Evolutionary conservation across 352 stramenopile species (phyloP).

Genomic region (Phytophthora cajani): DNA sequence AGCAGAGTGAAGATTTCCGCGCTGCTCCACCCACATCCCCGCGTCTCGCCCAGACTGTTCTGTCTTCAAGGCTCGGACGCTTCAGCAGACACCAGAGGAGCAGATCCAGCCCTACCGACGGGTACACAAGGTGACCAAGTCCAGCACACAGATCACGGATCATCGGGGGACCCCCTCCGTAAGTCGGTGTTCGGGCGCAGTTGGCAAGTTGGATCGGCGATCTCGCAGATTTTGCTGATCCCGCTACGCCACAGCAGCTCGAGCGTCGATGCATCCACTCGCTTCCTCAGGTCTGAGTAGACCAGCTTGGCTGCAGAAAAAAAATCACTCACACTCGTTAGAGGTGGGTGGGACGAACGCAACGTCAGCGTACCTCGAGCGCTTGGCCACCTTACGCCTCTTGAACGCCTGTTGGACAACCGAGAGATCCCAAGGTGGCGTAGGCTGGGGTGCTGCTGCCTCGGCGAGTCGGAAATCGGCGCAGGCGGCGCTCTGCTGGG

Average conservation of each 20-base stretch:
- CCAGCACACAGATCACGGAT: no score
- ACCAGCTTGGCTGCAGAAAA: conserved; percentile 13
- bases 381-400: background rate
- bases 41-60: no score
- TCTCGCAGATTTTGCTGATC: no score
- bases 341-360: conserved; percentile 8
- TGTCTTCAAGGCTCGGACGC: no score
- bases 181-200: no score
- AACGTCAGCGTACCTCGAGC: conserved; percentile 5
- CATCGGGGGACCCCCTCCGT: no score
- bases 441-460: background rate
- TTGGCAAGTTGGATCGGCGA: no score
- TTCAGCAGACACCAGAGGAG: no score
- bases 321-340: conserved; percentile 22
- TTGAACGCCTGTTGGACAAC: background rate
- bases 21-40: no score
- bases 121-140: no score
- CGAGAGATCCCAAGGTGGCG: background rate
- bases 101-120: no score
- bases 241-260: conserved; percentile 1
- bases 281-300: conserved; percentile 16
- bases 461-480: background rate
- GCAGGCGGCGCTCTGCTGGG: background rate
- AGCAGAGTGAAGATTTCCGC: no score
- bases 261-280: conserved; percentile 25